A percentile compares a stretch with the other conserved stretches of the same genome.
phyloP scores from a whole-genome alignment of 768 basidiomycete genomes.

The Crepidotus variabilis region DNA sequence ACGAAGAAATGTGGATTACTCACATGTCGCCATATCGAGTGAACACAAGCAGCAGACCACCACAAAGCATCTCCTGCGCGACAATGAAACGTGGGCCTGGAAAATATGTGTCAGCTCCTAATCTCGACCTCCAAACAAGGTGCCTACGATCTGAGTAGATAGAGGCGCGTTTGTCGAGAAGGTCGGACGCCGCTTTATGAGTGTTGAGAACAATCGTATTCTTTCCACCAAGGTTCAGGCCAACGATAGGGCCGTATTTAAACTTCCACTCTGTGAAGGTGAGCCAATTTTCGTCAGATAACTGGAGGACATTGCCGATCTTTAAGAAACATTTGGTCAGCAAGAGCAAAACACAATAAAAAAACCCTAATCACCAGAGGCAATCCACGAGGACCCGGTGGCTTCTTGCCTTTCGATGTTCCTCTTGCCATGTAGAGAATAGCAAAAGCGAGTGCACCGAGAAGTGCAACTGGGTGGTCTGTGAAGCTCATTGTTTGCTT shows the following conservation, averaged over 20 bases:
- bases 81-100: neutral
- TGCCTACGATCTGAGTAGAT: constrained; percentile 42
- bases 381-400: neutral
- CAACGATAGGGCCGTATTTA: neutral
- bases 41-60: neutral
- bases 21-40: neutral
- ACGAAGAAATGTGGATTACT: neutral
- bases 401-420: neutral
- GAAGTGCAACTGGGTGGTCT: neutral
- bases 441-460: neutral
- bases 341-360: neutral
- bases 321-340: too few relatives aligned
- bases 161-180: constrained; percentile 40
- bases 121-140: constrained; percentile 16
- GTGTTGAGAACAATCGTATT: constrained; percentile 28
- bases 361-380: neutral
- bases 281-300: neutral
- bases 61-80: constrained; percentile 3
- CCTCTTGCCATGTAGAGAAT: neutral
- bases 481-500: neutral
- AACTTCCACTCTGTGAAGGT: constrained; percentile 1
- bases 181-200: constrained; percentile 29
- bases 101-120: neutral
- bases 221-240: constrained; percentile 1
- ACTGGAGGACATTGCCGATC: neutral